Evolutionary conservation across 2,329 filamentous ascomycete genomes (phyloP).

Genomic region (Thyridium curvatum): DNA sequence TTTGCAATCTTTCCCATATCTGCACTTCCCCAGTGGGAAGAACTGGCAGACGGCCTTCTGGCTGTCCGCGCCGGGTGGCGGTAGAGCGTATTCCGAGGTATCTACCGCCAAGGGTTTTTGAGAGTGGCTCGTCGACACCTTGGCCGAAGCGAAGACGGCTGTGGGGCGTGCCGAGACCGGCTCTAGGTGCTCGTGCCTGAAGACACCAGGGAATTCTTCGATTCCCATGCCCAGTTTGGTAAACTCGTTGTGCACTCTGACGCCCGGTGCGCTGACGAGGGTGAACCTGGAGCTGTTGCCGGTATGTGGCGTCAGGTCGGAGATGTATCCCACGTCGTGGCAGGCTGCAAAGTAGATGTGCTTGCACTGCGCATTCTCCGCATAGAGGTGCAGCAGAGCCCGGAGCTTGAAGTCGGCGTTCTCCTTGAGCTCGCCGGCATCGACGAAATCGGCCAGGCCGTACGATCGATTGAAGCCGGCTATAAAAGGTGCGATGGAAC

Average conservation of each 20-base stretch:
- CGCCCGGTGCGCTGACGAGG: conserved; percentile 38
- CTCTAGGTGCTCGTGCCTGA: conserved; percentile 24
- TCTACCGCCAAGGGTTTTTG: too few relatives aligned
- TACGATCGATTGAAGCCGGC: conserved; percentile 51
- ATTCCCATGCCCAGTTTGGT: conserved; percentile 41
- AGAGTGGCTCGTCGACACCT: too few relatives aligned
- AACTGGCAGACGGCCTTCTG: conserved; percentile 17
- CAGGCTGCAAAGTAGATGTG: conserved; percentile 60
- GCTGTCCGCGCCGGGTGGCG: conserved; percentile 2
- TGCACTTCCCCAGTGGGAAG: conserved; percentile 19
- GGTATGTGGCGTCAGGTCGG: conserved; percentile 46
- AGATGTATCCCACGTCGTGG: conserved; percentile 52
- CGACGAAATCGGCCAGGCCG: conserved; percentile 54
- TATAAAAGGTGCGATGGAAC: conserved; percentile 47
- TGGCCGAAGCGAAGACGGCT: too few relatives aligned
- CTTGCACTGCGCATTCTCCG: conserved; percentile 53
- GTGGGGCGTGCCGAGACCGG: not conserved
- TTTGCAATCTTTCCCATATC: conserved; percentile 19
- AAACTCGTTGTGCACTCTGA: conserved; percentile 46
- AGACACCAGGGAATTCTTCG: conserved; percentile 45
- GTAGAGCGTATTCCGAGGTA: too few relatives aligned
- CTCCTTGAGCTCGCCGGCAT: conserved; percentile 55
- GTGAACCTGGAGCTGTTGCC: conserved; percentile 45
- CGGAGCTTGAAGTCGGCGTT: conserved; percentile 55
- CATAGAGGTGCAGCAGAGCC: conserved; percentile 40